phyloP scores from a whole-genome alignment of 352 stramenopile species.

The Phytophthora foliorum region DNA sequence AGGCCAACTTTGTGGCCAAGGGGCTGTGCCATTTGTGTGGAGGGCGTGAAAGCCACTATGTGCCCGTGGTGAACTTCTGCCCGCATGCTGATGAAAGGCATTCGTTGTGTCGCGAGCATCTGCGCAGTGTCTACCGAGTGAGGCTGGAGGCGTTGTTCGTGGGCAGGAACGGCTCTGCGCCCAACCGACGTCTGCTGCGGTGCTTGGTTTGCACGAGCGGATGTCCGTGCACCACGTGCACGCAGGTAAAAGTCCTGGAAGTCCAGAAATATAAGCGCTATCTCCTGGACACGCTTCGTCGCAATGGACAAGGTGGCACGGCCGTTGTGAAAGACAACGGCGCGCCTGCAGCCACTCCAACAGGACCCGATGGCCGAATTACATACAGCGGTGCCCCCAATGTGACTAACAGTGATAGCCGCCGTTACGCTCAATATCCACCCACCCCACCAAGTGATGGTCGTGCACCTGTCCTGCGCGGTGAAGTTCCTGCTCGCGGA shows the following conservation, averaged over 20 bases:
- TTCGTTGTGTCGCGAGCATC: slow-evolving; percentile 78
- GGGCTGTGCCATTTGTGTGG: slow-evolving; percentile 78
- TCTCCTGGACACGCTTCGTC: slow-evolving; percentile 44
- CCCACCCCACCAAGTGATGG: slow-evolving; percentile 11
- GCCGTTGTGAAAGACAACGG: slow-evolving; percentile 6
- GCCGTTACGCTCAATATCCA: slow-evolving; percentile 26
- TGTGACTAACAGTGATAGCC: slow-evolving; percentile 13
- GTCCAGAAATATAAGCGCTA: slow-evolving; percentile 49
- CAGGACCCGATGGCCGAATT: slow-evolving; percentile 6
- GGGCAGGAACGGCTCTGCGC: slow-evolving; percentile 69
- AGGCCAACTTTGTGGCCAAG: slow-evolving; percentile 82
- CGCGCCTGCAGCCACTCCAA: slow-evolving; percentile 4
- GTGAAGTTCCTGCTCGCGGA: slow-evolving; percentile 18
- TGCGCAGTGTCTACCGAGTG: slow-evolving; percentile 78
- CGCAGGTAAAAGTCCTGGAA: slow-evolving; percentile 38
- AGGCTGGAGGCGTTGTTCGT: slow-evolving; percentile 81
- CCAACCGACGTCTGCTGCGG: slow-evolving; percentile 69
- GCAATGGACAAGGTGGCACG: slow-evolving; percentile 27
- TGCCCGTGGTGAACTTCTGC: slow-evolving; percentile 85
- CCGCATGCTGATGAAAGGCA: slow-evolving; percentile 69
- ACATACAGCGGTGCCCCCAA: slow-evolving; percentile 18
- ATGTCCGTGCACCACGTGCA: slow-evolving; percentile 73
- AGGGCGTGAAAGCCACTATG: slow-evolving; percentile 49
- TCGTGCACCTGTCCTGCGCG: slow-evolving; percentile 10
- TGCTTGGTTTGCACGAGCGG: slow-evolving; percentile 69